Evolutionary conservation across 2,329 filamentous ascomycete species (phyloP).

Genomic region (Graphilbum fragrans): DNA sequence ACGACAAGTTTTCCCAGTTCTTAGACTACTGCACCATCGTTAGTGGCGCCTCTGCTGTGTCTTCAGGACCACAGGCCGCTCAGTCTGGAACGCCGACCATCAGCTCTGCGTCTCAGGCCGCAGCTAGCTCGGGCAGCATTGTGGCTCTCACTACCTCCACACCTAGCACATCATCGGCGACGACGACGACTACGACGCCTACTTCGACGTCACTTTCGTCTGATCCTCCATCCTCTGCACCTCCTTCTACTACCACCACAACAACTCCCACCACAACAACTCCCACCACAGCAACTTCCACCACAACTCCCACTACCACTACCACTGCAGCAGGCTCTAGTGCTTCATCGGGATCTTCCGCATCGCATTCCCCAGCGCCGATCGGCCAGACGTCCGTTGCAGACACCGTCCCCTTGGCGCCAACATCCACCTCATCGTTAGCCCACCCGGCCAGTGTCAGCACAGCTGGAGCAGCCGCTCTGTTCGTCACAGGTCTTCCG

Average conservation of each 20-base stretch:
- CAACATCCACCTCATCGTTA: no score
- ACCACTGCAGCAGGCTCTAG: no score
- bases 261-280: background rate
- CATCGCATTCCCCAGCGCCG: no score
- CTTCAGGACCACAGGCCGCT: background rate
- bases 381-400: no score
- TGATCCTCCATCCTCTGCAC: background rate
- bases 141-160: background rate
- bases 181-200: background rate
- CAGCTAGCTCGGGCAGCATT: background rate
- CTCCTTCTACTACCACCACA: background rate
- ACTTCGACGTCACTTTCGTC: background rate
- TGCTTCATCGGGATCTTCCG: no score
- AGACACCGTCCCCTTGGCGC: no score
- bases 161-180: background rate
- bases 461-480: background rate
- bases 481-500: background rate
- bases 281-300: background rate
- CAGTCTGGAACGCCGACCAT: conserved; percentile 4
- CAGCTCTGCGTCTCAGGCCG: conserved; percentile 5
- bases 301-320: background rate
- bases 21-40: conserved; percentile 28
- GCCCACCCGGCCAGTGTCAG: background rate
- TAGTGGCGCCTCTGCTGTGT: background rate
- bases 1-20: conserved; percentile 28